These are phyloP conservation scores for Galerina marginata DNA, from an alignment of 768 basidiomycete species.

Conservation along the genomic window DNA sequence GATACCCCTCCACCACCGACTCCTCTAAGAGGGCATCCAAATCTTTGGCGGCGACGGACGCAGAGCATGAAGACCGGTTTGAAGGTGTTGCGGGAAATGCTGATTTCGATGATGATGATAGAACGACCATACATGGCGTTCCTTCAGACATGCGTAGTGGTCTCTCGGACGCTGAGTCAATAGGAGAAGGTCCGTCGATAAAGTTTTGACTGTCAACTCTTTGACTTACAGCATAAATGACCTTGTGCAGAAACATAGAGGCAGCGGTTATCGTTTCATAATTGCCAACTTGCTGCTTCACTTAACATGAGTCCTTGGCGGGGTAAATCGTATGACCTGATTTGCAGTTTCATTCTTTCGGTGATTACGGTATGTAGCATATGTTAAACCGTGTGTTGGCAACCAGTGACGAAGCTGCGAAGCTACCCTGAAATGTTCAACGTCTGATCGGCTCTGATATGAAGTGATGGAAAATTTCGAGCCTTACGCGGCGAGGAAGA, in stretches of 20 bases:
- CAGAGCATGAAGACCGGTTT: conserved; percentile 12
- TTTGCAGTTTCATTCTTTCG: too few relatives aligned
- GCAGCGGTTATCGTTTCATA: too few relatives aligned
- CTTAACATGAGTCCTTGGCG: too few relatives aligned
- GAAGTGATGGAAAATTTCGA: conserved; percentile 12
- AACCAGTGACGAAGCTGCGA: conserved; percentile 16
- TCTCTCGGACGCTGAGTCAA: conserved; percentile 2
- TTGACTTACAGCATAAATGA: neutral
- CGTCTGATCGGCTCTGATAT: conserved; percentile 23
- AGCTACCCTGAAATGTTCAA: neutral
- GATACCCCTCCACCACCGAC: conserved; percentile 57
- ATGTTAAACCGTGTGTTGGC: neutral
- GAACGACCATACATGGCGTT: conserved; percentile 50
- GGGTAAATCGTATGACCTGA: too few relatives aligned
- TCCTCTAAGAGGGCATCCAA: conserved; percentile 20
- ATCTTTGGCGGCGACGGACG: conserved; percentile 10
- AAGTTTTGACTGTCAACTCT: neutral
- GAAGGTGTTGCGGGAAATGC: conserved; percentile 9
- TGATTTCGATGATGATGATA: conserved; percentile 35
- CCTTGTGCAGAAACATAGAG: neutral
- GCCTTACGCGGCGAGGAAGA: conserved; percentile 5
- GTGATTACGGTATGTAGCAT: neutral
- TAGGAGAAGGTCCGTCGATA: conserved; percentile 8
- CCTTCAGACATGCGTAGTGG: conserved; percentile 30
- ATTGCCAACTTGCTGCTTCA: too few relatives aligned